Base-by-base conservation (phyloP, 306 rosid genomes). In the Cyclanthera cordifolia region DNA sequence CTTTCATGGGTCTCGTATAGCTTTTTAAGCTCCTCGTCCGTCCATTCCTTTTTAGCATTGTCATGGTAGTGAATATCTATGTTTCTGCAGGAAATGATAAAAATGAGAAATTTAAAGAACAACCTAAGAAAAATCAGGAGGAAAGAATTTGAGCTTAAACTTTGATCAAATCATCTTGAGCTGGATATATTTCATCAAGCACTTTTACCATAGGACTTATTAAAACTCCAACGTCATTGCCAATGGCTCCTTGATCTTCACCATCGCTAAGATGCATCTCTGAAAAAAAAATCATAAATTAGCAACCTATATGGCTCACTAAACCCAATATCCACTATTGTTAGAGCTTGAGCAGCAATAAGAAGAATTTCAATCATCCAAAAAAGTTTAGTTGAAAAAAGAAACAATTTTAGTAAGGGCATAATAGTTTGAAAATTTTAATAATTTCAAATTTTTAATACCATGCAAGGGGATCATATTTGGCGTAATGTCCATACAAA, bases 171-270 rank as follows among this genome's bases (percentile, higher is more conserved):
- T 93, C 95, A 86, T 93, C 99, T 82, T 93, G 99, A 5, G 91
- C 95, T 79, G 72, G 87, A 79, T 93, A 93, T 94, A 93, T 93
- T 84, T 90, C 99, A 86, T 93, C 99, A 69, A 93, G 85, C 81
- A 89, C 88, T 79, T 86, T 87, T 71, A 93, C 85, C 99, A 93
- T 93, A 69, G 99, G 99, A 85, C 90, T 87, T 43, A 93, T 83
- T 71, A 93, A 69, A 82, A 83, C 96, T 80, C 99, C 99, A 61
- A 93, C 91, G 78, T 96, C 99, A 32, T 96, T 93, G 53, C 96
- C 99, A 77, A 96, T 93, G 76, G 99, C 95, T 55, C 99, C 99
- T 85, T 93, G 99, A 86, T 93, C 99, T 82, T 93, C 99, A 75
- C 99, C 99, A 69, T 93, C 90, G 81, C 99, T 93, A 73, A 88